Conservation (phyloP, 2,329 filamentous ascomycete species). For the Fusarium luffae region DNA sequence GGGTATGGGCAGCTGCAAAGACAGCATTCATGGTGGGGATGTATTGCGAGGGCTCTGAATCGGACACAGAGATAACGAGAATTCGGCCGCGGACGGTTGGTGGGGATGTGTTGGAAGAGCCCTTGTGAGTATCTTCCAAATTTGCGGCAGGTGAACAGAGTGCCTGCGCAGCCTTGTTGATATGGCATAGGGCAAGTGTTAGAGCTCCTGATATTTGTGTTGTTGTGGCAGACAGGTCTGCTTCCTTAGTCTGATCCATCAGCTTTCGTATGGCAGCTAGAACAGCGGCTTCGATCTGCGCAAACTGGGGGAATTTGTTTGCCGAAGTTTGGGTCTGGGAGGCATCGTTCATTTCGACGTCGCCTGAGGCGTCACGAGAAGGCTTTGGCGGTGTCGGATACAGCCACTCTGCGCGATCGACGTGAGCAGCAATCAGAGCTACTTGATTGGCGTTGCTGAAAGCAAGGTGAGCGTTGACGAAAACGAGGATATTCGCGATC, state of each 20-base stretch:
- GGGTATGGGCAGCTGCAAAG: constrained; percentile 89
- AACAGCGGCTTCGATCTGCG: constrained; percentile 84
- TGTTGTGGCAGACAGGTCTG: constrained; percentile 77
- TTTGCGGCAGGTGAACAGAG: constrained; percentile 67
- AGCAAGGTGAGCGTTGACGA: constrained; percentile 95
- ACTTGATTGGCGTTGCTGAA: constrained; percentile 95
- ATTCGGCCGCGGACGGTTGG: constrained; percentile 69
- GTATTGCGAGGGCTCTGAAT: constrained; percentile 87
- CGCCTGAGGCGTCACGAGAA: constrained; percentile 55
- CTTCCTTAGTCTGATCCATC: constrained; percentile 72
- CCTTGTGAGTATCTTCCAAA: constrained; percentile 52
- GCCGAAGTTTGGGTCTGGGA: constrained; percentile 59
- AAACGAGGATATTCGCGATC: constrained; percentile 89
- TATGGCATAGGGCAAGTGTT: constrained; percentile 88
- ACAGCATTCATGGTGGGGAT: constrained; percentile 99
- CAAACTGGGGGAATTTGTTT: constrained; percentile 95
- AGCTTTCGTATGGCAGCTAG: constrained; percentile 79
- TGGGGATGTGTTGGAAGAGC: constrained; percentile 45
- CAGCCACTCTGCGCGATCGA: constrained; percentile 86
- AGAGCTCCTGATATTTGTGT: constrained; percentile 92
- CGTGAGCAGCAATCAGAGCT: constrained; percentile 89
- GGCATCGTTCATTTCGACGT: constrained; percentile 68
- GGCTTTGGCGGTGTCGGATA: constrained; percentile 70
- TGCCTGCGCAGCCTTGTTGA: constrained; percentile 81
- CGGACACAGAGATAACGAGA: constrained; percentile 88